Conservation (phyloP, 2,329 filamentous ascomycete species). For the Verticillium longisporum region DNA sequence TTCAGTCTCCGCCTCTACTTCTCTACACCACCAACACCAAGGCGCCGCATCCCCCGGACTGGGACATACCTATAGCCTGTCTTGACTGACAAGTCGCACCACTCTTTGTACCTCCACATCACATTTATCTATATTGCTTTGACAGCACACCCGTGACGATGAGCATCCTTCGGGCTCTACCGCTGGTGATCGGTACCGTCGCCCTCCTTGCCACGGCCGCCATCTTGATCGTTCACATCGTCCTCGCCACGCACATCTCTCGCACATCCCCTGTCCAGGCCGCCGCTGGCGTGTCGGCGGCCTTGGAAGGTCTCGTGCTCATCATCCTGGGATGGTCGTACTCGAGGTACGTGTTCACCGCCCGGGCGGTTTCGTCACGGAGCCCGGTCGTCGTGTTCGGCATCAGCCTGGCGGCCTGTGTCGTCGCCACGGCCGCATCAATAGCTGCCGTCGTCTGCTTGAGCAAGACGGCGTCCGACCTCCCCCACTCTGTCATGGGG, state of each 20-base stretch:
- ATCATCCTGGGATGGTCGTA: conserved; percentile 24
- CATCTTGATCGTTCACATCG: conserved; percentile 29
- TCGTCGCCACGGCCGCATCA: conserved; percentile 38
- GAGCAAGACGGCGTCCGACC: conserved; percentile 21
- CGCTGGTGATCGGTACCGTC: conserved; percentile 26
- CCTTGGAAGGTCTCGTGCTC: conserved; percentile 29
- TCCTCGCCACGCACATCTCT: conserved; percentile 26
- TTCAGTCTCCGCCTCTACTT: neutral
- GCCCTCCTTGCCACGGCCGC: conserved; percentile 31
- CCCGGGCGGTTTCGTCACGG: conserved; percentile 12
- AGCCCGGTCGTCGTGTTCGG: conserved; percentile 28
- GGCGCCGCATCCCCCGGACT: neutral
- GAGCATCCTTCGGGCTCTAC: conserved; percentile 17
- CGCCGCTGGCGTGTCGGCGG: conserved; percentile 29
- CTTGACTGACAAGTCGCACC: neutral
- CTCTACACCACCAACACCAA: neutral
- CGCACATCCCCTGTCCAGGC: conserved; percentile 22
- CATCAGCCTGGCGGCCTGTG: conserved; percentile 30
- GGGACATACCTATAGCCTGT: neutral
- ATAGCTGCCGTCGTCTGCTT: conserved; percentile 35
- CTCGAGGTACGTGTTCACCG: conserved; percentile 18
- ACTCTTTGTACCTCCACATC: neutral
- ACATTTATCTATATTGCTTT: neutral
- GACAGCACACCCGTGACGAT: neutral
- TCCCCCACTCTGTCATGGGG: conserved; percentile 23